Evolutionary conservation across 176 grass and related monocot species (phyloP), one percentile per base, ranked within the genome.

Genomic region (Carex cristatella): DNA sequence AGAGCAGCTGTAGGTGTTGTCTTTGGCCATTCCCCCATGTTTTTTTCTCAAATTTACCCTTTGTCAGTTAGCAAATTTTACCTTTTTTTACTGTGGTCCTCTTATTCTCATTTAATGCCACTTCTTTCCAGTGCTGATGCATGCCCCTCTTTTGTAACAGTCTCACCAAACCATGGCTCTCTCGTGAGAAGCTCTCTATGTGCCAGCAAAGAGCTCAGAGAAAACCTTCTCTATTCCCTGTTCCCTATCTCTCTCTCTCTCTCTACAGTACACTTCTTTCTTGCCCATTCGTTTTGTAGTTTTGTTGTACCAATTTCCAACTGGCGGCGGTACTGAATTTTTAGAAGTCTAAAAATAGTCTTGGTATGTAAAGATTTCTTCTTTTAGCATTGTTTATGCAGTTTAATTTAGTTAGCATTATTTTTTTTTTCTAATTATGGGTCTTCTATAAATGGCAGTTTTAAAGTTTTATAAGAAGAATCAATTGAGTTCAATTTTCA

Each of bases 391-490:
- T 46, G 30, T 44, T 42, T 86, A 58, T 81, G 5, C 18, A 54
- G 18, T 14, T 81, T 81, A 40, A 61, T 38, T 78, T 69, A 64
- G 62, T 76, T 61, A 19, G 57, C 18, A 32, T 68, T 59, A 69
- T 40, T 5, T 40, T 5, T 5, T 33, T 64, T 32, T 69, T 66
- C 60, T 89, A 54, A 70, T 53, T 69, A 11, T 65, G 65, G 28
- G 80, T 78, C 83, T 18, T 80, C 35, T 53, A 38, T 87, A 58
- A 74, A 79, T 82, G 81, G 58, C 74, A 90, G 89, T 69, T 90
- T 57, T 38, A 16, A 84, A 15, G 4, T 61, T 10, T 2, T 80
- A 15, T 85, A 61, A 11, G 18, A 58, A 15, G 61, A 65, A 53
- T 48, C 68, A 84, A 68, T 86, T 88, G 84, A 63, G 28, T 81